Evolutionary conservation across 345 rosid species (phyloP).

Genomic region (Ailanthus altissimus): DNA sequence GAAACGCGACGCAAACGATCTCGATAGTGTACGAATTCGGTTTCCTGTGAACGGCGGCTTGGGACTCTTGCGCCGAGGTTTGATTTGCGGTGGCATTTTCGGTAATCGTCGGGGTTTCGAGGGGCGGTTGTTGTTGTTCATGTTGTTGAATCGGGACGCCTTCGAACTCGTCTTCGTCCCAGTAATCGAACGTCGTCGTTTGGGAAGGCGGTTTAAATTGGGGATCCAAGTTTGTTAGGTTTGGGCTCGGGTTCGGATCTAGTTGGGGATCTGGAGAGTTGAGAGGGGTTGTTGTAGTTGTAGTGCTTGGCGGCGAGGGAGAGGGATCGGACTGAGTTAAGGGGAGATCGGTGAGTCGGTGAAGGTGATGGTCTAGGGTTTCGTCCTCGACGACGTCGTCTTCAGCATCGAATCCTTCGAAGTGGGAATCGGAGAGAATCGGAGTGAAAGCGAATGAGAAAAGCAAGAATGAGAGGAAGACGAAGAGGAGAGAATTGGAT

Average conservation of each 20-base stretch:
- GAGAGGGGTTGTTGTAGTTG: conserved; percentile 16
- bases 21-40: conserved; percentile 51
- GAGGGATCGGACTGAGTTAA: conserved; percentile 51
- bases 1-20: conserved; percentile 61
- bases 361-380: conserved; percentile 44
- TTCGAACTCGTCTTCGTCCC: conserved; percentile 99
- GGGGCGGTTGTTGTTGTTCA: background rate
- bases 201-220: conserved; percentile 34
- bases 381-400: conserved; percentile 51
- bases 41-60: conserved; percentile 29
- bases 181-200: conserved; percentile 58
- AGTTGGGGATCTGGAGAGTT: conserved; percentile 36
- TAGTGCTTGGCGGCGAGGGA: conserved; percentile 20
- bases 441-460: conserved; percentile 24
- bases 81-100: conserved; percentile 37
- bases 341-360: conserved; percentile 54
- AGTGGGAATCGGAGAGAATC: conserved; percentile 63
- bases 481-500: background rate
- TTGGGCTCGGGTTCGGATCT: conserved; percentile 21
- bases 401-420: conserved; percentile 97
- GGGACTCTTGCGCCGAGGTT: conserved; percentile 13
- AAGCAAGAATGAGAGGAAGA: conserved; percentile 35
- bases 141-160: conserved; percentile 61
- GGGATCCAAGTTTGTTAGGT: conserved; percentile 26
- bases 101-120: conserved; percentile 23